Evolutionary conservation across 2,329 filamentous ascomycete genomes (phyloP).

Genomic region (Stemphylium beticola): DNA sequence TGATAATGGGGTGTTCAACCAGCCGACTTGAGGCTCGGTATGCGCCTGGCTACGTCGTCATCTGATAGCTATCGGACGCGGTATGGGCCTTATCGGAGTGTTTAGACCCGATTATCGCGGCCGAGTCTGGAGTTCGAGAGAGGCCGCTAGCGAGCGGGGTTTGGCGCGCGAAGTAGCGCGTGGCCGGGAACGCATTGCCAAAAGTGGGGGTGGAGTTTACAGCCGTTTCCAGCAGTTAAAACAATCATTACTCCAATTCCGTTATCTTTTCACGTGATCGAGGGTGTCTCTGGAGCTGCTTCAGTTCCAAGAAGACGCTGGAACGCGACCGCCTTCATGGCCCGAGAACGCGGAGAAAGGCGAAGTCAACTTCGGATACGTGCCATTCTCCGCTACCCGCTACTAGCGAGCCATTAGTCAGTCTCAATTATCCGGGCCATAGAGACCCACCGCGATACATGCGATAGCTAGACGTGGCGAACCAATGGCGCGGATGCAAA

Average conservation of each 20-base stretch:
- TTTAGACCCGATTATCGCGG: slow-evolving; percentile 19
- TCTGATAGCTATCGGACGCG: slow-evolving; percentile 12
- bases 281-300: too few relatives aligned
- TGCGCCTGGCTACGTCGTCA: slow-evolving; percentile 2
- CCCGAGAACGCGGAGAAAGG: too few relatives aligned
- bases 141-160: slow-evolving; percentile 24
- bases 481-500: too few relatives aligned
- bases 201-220: slow-evolving; percentile 22
- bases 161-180: slow-evolving; percentile 2
- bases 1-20: slow-evolving; percentile 4
- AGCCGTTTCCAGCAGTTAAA: too few relatives aligned
- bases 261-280: not conserved
- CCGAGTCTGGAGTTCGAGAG: slow-evolving; percentile 14
- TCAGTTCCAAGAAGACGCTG: too few relatives aligned
- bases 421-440: not conserved
- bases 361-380: too few relatives aligned
- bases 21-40: too few relatives aligned
- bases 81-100: slow-evolving; percentile 20
- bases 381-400: too few relatives aligned
- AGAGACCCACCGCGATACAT: not conserved
- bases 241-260: not conserved
- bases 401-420: too few relatives aligned
- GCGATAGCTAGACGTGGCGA: not conserved
- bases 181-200: slow-evolving; percentile 10
- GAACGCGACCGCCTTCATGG: too few relatives aligned